Conservation (phyloP, 2,329 filamentous ascomycete genomes). For the Trichoderma afroharzianum region DNA sequence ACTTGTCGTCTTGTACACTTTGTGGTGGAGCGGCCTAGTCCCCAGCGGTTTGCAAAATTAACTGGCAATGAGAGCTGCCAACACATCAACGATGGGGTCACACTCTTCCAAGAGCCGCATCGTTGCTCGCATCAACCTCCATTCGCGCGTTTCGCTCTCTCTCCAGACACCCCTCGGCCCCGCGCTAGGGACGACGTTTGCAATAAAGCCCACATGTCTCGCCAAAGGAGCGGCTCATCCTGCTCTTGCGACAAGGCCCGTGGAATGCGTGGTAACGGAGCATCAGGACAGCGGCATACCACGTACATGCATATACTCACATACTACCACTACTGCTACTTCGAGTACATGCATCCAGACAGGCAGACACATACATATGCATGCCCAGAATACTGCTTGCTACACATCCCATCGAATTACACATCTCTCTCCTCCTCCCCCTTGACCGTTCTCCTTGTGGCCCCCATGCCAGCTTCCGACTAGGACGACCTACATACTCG, state of each 20-base stretch:
- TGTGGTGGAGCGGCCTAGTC: conserved; percentile 61
- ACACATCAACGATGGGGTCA: conserved; percentile 76
- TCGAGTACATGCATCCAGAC: not conserved
- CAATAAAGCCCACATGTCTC: conserved; percentile 60
- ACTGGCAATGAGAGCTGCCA: conserved; percentile 86
- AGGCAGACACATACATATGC: not conserved
- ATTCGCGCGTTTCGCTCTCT: conserved; percentile 34
- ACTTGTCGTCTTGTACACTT: conserved; percentile 35
- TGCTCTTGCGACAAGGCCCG: conserved; percentile 42
- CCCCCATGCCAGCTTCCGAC: conserved; percentile 15
- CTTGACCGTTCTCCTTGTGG: not conserved
- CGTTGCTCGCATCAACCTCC: conserved; percentile 54
- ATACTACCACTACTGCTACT: not conserved
- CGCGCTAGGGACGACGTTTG: conserved; percentile 50
- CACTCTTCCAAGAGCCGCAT: conserved; percentile 65
- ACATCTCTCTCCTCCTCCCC: not conserved
- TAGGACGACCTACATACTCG: not conserved
- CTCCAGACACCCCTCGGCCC: conserved; percentile 45
- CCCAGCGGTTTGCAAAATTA: conserved; percentile 58
- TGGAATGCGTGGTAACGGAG: conserved; percentile 13
- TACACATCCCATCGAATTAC: conserved; percentile 1
- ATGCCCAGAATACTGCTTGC: not conserved
- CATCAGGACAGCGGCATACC: conserved; percentile 6
- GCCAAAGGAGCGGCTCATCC: conserved; percentile 41
- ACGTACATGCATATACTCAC: conserved; percentile 5